Base-by-base conservation (phyloP, 768 basidiomycete genomes). In the Lactifluus hygrophoroides region DNA sequence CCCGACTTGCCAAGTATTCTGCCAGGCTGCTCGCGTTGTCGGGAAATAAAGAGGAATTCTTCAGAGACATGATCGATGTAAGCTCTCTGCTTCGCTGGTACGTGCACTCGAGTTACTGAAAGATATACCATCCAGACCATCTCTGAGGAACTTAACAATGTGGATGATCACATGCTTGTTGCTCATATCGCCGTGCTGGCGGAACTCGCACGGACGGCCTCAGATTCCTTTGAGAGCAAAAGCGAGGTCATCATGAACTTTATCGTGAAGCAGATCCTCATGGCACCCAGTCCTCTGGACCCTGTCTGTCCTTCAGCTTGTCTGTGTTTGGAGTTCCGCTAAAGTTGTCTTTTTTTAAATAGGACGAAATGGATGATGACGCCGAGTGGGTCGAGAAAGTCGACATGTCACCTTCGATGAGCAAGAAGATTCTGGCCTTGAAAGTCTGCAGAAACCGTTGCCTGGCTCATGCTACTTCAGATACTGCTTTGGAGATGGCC, bases 391-490 rank as follows among this genome's bases (percentile, higher is more conserved):
- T 81, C 10, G 80, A 85, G 32, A 85, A 93, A 34, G 76, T 76
- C 0, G 76, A 84, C 3, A 69, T 95, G 21, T 67, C 81, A 0
- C 72, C 76, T 2, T 74, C 77, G 3, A 77, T 91, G 1, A 75
- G 74, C 44, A 88, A 90, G 0, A 91, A 90, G 67, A 68, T 96
- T 3, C 71, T 86, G 8, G 79, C 84, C 1, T 69, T 98, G 23
- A 94, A 96, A 70, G 79, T 94, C 5, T 85, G 85, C 68, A 79
- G 90, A 25, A 85, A 93, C 69, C 84, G 93, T 17, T 84, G 85
- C 66, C 74, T 95, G 13, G 80, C 86, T 0, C 85, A 86, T 64
- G 82, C 82, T 0, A 64, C 71, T 6, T 73, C 78, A 4, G 80
- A 83, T 2, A 74, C 77, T 7, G 84, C 88, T 7, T 60, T 81